phyloP scores from a whole-genome alignment of 2,329 filamentous ascomycete species.

The Alternaria triticina region DNA sequence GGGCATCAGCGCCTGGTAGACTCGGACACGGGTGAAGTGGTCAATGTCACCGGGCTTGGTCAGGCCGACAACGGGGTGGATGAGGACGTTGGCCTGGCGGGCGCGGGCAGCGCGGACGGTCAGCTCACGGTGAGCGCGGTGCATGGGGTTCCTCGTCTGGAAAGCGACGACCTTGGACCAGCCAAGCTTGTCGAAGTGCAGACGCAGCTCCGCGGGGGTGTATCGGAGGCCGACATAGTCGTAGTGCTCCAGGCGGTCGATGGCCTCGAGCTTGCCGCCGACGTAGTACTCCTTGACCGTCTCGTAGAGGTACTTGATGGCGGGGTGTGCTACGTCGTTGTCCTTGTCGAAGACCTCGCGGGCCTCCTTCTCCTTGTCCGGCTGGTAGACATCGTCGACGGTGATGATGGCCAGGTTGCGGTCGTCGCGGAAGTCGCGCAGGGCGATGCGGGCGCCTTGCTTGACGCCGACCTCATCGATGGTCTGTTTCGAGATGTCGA shows the following conservation, averaged over 20 bases:
- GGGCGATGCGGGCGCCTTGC: conserved; percentile 79
- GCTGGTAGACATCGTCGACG: conserved; percentile 92
- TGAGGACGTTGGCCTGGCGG: conserved; percentile 97
- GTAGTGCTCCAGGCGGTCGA: conserved; percentile 96
- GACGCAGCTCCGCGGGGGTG: conserved; percentile 89
- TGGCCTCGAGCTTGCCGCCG: conserved; percentile 93
- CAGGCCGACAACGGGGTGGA: conserved; percentile 96
- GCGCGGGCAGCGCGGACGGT: conserved; percentile 95
- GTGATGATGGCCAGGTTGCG: conserved; percentile 94
- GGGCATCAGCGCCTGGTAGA: conserved; percentile 95
- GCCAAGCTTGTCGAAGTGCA: conserved; percentile 99
- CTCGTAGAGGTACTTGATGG: conserved; percentile 86
- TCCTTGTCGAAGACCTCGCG: conserved; percentile 94
- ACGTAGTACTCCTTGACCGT: conserved; percentile 88
- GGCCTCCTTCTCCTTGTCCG: conserved; percentile 95
- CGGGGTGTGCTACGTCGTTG: conserved; percentile 88
- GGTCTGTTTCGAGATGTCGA: conserved; percentile 78
- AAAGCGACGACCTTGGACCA: conserved; percentile 98
- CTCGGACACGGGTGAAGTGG: conserved; percentile 98
- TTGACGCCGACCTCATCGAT: conserved; percentile 79
- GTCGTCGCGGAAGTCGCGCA: conserved; percentile 96
- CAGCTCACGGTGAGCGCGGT: conserved; percentile 96
- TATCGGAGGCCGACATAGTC: conserved; percentile 97
- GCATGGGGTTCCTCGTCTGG: conserved; percentile 98
- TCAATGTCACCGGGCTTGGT: conserved; percentile 99